Base-by-base conservation (phyloP, 2,329 filamentous ascomycete species). In the Zymoseptoria passerinii region DNA sequence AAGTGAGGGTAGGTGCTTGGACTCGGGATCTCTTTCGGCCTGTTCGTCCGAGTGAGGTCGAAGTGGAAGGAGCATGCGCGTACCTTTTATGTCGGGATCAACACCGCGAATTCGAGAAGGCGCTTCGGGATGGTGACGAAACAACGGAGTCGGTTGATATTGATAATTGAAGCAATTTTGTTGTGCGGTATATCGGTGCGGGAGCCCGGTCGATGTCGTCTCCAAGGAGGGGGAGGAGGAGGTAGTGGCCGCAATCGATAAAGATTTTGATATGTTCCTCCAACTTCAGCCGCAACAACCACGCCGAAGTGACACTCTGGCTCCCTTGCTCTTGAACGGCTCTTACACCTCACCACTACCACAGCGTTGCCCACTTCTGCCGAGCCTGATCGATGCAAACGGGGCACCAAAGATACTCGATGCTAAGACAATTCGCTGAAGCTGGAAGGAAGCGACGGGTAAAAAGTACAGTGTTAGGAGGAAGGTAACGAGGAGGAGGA, bases 61-160 rank as follows among this genome's bases (percentile, higher is more conserved):
- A 23, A 50, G 57, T 58, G 61, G 63, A 62, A 64, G 55, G 65
- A 60, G 60, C 58, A 53, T 28, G 28, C 28, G 55, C 63, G 50
- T 59, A 63, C 58, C 55, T 60, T 23, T 10, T 35, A 59, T 57
- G 57, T 60, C 53, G 54, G 49, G 55, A 52, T 56, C 44, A 9
- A 56, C 59, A 57, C 44, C n/a, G 35, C 35, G 35, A 13, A 44
- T n/a, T n/a, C 13, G 35, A 44, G 35, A n/a, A 44, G 35, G 35
- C 35, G 35, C 35, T 13, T n/a, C 10, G 13, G 54, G 56, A 28
- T n/a, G 8, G 13, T 29, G n/a, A 23, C 50, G 50, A 23, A 27
- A 52, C 23, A 23, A 52, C 9, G 19, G 8, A 52, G 50, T 18
- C 16, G 23, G 23, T 28, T 10, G 52, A 49, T 57, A n/a, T 44